Conservation (phyloP, 371 early-diverging fungal genomes). For the Rhizopus microsporus region DNA sequence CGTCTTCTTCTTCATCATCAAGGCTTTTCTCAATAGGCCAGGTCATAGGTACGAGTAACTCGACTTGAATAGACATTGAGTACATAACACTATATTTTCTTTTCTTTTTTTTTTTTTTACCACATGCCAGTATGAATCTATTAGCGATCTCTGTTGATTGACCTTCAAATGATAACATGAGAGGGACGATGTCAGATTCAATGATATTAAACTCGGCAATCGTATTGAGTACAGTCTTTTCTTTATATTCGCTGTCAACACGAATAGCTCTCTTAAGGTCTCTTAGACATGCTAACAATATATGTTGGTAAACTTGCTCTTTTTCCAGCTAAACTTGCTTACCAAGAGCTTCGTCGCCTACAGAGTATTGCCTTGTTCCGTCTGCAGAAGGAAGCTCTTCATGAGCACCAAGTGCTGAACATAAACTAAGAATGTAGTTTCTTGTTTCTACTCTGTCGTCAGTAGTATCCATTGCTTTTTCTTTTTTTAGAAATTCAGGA, state of each 20-base stretch:
- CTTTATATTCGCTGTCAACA: slow-evolving; percentile 63
- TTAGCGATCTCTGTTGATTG: slow-evolving; percentile 39
- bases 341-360: slow-evolving; percentile 84
- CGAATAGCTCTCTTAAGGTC: slow-evolving; percentile 72
- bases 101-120: slow-evolving; percentile 33
- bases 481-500: too few relatives aligned
- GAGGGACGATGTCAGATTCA: slow-evolving; percentile 78
- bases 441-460: slow-evolving; percentile 7
- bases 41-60: slow-evolving; percentile 76
- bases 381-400: slow-evolving; percentile 53
- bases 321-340: slow-evolving; percentile 8
- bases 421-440: slow-evolving; percentile 62
- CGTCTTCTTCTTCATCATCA: slow-evolving; percentile 46
- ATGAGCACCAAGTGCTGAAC: slow-evolving; percentile 80
- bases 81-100: background rate
- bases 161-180: slow-evolving; percentile 61
- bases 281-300: slow-evolving; percentile 28
- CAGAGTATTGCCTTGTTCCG: slow-evolving; percentile 62
- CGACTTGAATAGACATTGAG: slow-evolving; percentile 41
- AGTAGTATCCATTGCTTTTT: too few relatives aligned
- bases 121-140: slow-evolving; percentile 60
- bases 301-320: background rate
- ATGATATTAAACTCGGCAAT: slow-evolving; percentile 76
- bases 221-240: slow-evolving; percentile 62
- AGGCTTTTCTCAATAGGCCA: slow-evolving; percentile 52